Evolutionary conservation across 345 rosid species (phyloP).

Genomic region (Euclidium syriacum): DNA sequence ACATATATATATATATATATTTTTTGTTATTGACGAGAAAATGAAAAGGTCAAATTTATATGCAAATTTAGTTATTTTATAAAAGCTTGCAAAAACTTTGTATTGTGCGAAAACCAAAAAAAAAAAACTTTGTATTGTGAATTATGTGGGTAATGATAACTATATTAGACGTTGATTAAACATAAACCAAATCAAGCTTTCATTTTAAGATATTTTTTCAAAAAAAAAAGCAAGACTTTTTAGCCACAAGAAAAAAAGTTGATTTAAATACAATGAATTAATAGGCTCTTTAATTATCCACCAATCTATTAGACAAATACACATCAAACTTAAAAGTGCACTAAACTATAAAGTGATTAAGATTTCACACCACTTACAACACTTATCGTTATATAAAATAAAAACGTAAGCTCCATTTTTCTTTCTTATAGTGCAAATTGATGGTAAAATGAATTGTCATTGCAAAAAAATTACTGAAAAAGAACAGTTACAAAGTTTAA

Average conservation of each 20-base stretch:
- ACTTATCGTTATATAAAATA: slow-evolving; percentile 7
- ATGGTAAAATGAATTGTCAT: not conserved
- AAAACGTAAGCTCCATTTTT: not conserved
- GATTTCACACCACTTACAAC: slow-evolving; percentile 26
- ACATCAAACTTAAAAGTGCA: slow-evolving; percentile 22
- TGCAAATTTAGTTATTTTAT: not conserved
- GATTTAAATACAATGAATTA: slow-evolving; percentile 25
- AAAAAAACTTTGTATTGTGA: not conserved
- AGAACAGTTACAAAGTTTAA: not conserved
- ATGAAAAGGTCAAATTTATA: not conserved
- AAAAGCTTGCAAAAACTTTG: not conserved
- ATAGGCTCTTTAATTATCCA: slow-evolving; percentile 19
- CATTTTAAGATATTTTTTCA: not conserved
- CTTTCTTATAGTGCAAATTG: not conserved
- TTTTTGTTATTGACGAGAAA: too few relatives aligned
- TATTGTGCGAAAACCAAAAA: too few relatives aligned
- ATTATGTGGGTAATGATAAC: not conserved
- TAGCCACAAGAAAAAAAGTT: slow-evolving; percentile 24
- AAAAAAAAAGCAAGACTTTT: not conserved
- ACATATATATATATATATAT: too few relatives aligned
- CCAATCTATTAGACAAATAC: slow-evolving; percentile 22
- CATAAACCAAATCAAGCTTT: slow-evolving; percentile 5
- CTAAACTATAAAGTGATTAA: slow-evolving; percentile 21
- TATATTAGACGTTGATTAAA: slow-evolving; percentile 19
- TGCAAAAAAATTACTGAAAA: not conserved